A percentile compares a stretch with the other conserved stretches of the same genome.
phyloP scores from a whole-genome alignment of 495 filamentous ascomycete genomes.

The Oidiodendron maius region DNA sequence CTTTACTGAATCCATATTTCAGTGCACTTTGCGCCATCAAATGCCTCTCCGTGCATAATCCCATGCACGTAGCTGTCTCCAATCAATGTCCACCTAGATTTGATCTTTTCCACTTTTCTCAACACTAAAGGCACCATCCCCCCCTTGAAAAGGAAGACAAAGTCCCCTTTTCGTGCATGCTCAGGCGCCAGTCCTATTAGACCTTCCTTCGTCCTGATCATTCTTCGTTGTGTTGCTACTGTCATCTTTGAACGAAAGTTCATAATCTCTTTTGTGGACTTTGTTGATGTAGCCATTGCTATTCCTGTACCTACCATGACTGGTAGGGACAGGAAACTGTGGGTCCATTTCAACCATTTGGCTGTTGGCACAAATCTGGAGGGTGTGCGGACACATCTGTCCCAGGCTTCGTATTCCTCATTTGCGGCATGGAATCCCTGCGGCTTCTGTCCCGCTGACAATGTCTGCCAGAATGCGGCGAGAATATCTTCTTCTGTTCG shows the following conservation, averaged over 20 bases:
- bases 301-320: not conserved
- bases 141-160: not conserved
- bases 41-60: not conserved
- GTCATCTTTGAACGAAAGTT: not conserved
- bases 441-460: not conserved
- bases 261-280: not conserved
- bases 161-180: not conserved
- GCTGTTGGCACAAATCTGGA: not conserved
- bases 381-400: not conserved
- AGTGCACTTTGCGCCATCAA: not conserved
- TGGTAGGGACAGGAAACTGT: not conserved
- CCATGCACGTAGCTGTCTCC: not conserved
- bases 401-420: not conserved
- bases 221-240: not conserved
- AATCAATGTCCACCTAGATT: not conserved
- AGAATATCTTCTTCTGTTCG: not conserved
- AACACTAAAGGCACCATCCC: not conserved
- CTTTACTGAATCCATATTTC: not conserved
- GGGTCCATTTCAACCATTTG: not conserved
- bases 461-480: not conserved
- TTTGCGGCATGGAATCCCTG: not conserved
- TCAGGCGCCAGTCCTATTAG: not conserved
- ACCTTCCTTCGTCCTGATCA: not conserved
- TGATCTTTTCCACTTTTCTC: not conserved
- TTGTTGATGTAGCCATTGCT: not conserved